Evolutionary conservation across 257 asterid genomes (phyloP).

Genomic region (Solanum rostratum): DNA sequence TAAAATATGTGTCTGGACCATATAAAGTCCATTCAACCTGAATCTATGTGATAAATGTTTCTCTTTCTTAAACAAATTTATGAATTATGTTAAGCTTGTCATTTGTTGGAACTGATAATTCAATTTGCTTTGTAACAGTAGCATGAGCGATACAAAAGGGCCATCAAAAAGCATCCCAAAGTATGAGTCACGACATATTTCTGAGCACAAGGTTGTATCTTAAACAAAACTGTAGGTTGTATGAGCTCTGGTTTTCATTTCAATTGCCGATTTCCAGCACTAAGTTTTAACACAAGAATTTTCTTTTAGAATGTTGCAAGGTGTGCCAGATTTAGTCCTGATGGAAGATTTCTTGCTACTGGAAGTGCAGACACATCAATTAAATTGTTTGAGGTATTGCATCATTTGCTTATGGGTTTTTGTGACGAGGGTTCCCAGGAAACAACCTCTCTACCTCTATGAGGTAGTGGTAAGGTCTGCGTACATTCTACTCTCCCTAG

Average conservation of each 20-base stretch:
- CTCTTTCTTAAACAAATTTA: neutral
- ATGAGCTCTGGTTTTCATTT: neutral
- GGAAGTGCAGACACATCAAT: conserved; percentile 84
- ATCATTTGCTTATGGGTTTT: too few relatives aligned
- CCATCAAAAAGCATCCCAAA: conserved; percentile 60
- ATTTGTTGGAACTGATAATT: neutral
- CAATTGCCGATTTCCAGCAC: neutral
- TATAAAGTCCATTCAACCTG: neutral
- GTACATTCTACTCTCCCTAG: too few relatives aligned
- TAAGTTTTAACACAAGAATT: neutral
- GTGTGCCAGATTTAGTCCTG: conserved; percentile 86
- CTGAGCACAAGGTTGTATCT: conserved; percentile 76
- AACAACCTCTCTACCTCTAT: too few relatives aligned
- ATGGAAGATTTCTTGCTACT: conserved; percentile 82
- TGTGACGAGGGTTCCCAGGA: too few relatives aligned
- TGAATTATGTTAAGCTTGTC: neutral
- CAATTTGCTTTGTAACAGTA: conserved; percentile 26
- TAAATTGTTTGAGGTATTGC: conserved; percentile 61
- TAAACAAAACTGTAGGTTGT: conserved; percentile 1
- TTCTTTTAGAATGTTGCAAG: conserved; percentile 51
- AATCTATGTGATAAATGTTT: neutral
- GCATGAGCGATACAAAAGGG: conserved; percentile 40
- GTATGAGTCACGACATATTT: conserved; percentile 64
- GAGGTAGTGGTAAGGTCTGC: too few relatives aligned
- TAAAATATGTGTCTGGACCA: neutral